Conservation (phyloP, 225 moss, liverwort and hornwort species). For the Physcomitrellopsis africana region DNA sequence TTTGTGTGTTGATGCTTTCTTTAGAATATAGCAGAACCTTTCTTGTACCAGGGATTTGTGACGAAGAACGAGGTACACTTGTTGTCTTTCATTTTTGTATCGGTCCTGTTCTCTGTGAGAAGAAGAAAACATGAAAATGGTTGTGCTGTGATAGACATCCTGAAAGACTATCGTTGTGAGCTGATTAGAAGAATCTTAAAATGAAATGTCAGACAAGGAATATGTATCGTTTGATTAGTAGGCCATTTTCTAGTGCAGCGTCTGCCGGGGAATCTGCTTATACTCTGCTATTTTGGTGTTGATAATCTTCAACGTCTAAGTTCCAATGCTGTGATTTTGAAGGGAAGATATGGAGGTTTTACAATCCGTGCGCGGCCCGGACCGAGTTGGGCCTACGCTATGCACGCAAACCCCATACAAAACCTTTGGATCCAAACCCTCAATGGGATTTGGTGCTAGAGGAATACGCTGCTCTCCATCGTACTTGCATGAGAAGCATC, state of each 20-base stretch:
- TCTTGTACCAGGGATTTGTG: no score
- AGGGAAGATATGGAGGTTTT: slow-evolving; percentile 54
- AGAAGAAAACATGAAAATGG: no score
- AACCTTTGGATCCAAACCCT: slow-evolving; percentile 41
- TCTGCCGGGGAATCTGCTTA: neutral
- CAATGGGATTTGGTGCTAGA: slow-evolving; percentile 45
- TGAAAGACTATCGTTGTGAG: no score
- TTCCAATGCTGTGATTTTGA: slow-evolving; percentile 37
- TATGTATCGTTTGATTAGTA: neutral
- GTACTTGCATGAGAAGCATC: slow-evolving; percentile 46
- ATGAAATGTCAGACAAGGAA: neutral
- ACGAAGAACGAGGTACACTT: no score
- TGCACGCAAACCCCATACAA: slow-evolving; percentile 33
- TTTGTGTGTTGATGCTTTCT: neutral
- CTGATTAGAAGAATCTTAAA: no score
- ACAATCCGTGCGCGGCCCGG: slow-evolving; percentile 56
- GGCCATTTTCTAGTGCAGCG: neutral
- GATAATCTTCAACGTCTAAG: slow-evolving; percentile 7
- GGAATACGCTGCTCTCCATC: slow-evolving; percentile 55
- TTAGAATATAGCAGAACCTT: no score
- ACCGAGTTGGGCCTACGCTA: slow-evolving; percentile 49
- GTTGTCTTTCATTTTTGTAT: no score
- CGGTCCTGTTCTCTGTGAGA: no score
- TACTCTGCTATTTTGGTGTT: neutral
- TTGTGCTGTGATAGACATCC: no score